Base-by-base conservation (phyloP, 1,284 basidiomycete genomes). In the Volvariella volvacea region DNA sequence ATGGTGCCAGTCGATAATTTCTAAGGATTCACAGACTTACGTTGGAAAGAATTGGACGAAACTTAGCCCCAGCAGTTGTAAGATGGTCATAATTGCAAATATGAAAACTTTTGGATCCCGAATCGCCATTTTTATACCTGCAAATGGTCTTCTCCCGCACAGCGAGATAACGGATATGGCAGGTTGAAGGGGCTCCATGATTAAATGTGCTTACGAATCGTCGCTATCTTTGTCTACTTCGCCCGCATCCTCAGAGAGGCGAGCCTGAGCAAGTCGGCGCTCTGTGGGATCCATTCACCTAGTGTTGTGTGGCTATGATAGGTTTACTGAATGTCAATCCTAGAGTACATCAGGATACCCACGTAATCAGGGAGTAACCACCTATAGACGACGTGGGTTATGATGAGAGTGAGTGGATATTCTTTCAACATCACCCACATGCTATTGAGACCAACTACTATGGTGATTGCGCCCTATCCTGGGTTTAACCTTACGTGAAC, bases 41-140 rank as follows among this genome's bases (percentile, higher is more conserved):
- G 81, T 83, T 12, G 80, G 80, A 65, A 86, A 88, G 68, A 84
- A 88, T 51, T 81, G 78, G 43, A 83, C 77, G 58, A 84, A 88
- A 38, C 80, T 82, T 21, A 85, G 62, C 0, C 83, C 83, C 9
- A 88, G 55, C 7, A 78, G 57, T 49, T 76, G 73, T 0, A 71
- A 57, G 22, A 68, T 72, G 2, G 60, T 60, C 68, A 80, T 73
- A 9, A 83, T 32, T 38, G 78, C 66, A 50, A 88, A 80, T 16
- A 86, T 57, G 19, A 60, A 63, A 1, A 84, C 76, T 55, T 83
- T 80, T 16, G 71, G 67, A 53, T 88, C 85, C 45, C 69, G 75
- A 44, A 84, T 49, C 0, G 83, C 83, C 53, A 80, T 58, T 43
- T 69, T 67, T 14, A 86, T 58, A 1, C 82, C 82, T 20, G 63